Evolutionary conservation across 768 basidiomycete genomes (phyloP), one percentile per base, ranked within the genome.

Genomic region (Russula abietina): DNA sequence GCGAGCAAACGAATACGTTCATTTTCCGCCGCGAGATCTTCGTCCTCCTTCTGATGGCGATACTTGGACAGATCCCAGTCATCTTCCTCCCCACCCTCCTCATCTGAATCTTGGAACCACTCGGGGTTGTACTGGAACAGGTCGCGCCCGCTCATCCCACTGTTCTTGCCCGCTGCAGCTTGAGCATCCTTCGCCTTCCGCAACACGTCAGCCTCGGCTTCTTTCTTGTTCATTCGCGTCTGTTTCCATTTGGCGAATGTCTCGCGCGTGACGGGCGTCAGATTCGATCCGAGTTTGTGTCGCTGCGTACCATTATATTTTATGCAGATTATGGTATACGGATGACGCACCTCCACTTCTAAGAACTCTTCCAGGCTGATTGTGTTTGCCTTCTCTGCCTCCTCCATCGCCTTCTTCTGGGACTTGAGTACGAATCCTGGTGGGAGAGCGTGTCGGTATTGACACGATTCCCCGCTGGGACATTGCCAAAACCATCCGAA

Each of bases 401-500:
- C 95, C 57, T 93, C 94, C 43, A 84, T 77, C 4, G 92, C 92
- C 75, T 98, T 98, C 77, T 80, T 87, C 75, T 98, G 93, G 3
- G 92, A 91, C 74, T 90, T 97, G 69, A 98, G 84, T 26, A 97
- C 88, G 74, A 97, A 98, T 4, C 96, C 96, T 38, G 96, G 92
- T 10, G 96, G 96, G 14, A 98, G 79, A 0, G 96, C 96, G 72
- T 98, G 96, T 60, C 93, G 83, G 76, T 97, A 97, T 75, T 92
- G 90, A 77, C 95, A 98, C 53, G 80, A 80, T 32, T 91, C 87
- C 63, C 92, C 90, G 66, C 89, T 92, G 9, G 92, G 92, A 75
- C 91, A 92, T 74, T 91, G 88, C 93, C 93, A 96, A 79, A 96
- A 96, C 93, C 93, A 95, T 30, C 93, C 92, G 70, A 90, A 93